Conservation (phyloP, 2,329 filamentous ascomycete genomes). For the Exophiala lecanii-corni region DNA sequence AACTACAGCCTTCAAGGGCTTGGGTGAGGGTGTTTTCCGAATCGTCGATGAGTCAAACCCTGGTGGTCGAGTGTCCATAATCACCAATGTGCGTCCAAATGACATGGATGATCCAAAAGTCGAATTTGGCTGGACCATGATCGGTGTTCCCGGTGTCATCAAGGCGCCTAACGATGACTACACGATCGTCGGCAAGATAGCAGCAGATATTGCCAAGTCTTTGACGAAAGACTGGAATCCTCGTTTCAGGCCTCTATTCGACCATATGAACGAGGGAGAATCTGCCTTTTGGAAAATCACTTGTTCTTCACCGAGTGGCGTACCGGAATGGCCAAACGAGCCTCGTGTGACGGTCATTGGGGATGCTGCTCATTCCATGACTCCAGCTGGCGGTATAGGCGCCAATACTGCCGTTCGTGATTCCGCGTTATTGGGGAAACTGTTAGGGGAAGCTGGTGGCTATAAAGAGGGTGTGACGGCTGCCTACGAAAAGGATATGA, state of each 20-base stretch:
- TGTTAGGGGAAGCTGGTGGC: constrained; percentile 51
- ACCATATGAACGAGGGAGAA: constrained; percentile 29
- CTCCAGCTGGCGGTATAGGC: constrained; percentile 43
- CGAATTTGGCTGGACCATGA: constrained; percentile 62
- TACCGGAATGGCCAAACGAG: constrained; percentile 32
- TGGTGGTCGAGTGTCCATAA: constrained; percentile 49
- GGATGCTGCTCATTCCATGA: constrained; percentile 45
- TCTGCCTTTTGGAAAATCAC: constrained; percentile 33
- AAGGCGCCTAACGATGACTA: constrained; percentile 56
- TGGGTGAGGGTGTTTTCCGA: constrained; percentile 61
- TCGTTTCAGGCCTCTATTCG: constrained; percentile 26
- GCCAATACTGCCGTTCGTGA: constrained; percentile 44
- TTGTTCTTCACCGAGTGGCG: constrained; percentile 32
- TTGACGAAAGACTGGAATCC: constrained; percentile 29
- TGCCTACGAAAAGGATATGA: constrained; percentile 38
- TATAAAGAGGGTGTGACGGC: constrained; percentile 37
- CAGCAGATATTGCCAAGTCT: constrained; percentile 23
- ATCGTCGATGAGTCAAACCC: constrained; percentile 47
- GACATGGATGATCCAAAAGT: constrained; percentile 56
- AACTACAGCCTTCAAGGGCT: constrained; percentile 54
- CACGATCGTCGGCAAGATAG: constrained; percentile 49
- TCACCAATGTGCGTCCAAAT: constrained; percentile 59
- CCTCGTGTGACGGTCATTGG: constrained; percentile 40
- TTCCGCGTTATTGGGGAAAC: constrained; percentile 37
- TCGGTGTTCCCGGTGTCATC: constrained; percentile 54